Percentiles rank a stretch among this genome's conserved stretches.
These are phyloP conservation scores for Cytospora chrysosperma DNA, from an alignment of 2,329 filamentous ascomycete genomes.

Conservation along the genomic window DNA sequence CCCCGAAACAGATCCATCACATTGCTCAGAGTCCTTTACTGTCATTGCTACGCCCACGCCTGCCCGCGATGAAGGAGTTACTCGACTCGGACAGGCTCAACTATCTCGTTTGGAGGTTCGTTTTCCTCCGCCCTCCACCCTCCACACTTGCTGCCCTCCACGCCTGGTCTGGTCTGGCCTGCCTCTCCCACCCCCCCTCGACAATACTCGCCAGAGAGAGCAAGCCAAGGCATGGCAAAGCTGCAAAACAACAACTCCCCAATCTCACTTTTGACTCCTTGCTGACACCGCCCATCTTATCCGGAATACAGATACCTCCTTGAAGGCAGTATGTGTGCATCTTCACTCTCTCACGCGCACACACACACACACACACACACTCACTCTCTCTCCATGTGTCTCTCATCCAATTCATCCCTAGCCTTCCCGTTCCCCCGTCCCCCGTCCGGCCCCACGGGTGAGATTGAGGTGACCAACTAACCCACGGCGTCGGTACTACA, in stretches of 20 bases:
- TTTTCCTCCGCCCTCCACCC: slow-evolving; percentile 31
- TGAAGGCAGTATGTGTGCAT: slow-evolving; percentile 57
- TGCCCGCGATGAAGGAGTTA: slow-evolving; percentile 56
- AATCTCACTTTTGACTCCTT: slow-evolving; percentile 28
- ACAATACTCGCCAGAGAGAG: not conserved
- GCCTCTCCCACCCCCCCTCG: not conserved
- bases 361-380: no score
- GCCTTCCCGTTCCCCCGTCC: not conserved
- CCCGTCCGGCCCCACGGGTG: slow-evolving; percentile 1
- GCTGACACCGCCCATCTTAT: slow-evolving; percentile 12
- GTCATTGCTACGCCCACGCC: slow-evolving; percentile 28
- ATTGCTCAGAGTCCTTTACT: slow-evolving; percentile 18
- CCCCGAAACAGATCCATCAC: not conserved
- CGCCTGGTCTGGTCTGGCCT: slow-evolving; percentile 10
- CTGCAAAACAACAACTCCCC: not conserved
- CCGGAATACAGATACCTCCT: slow-evolving; percentile 51
- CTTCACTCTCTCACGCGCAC: not conserved
- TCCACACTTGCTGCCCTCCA: slow-evolving; percentile 23
- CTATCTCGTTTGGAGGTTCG: slow-evolving; percentile 70
- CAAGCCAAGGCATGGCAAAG: not conserved
- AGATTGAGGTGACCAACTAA: slow-evolving; percentile 29
- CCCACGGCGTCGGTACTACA: slow-evolving; percentile 39
- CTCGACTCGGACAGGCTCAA: slow-evolving; percentile 68
- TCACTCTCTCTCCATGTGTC: slow-evolving; percentile 8
- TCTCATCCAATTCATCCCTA: not conserved